phyloP scores from a whole-genome alignment of 768 basidiomycete genomes.

The Boletus speciosus region DNA sequence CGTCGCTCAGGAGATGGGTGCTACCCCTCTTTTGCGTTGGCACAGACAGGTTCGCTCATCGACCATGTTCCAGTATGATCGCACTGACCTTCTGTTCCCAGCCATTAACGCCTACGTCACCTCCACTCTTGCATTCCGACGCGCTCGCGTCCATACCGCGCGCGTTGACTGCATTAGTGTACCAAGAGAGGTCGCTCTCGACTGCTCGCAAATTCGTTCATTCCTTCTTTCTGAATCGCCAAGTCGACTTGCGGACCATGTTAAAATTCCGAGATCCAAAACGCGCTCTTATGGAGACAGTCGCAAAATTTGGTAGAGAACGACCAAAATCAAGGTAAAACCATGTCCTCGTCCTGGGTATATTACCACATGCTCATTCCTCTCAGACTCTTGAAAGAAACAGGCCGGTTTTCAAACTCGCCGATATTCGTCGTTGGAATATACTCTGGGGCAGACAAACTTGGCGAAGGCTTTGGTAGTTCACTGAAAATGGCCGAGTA shows the following conservation, averaged over 20 bases:
- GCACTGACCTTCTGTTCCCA: constrained; percentile 21
- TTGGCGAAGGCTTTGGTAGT: constrained; percentile 93
- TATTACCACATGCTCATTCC: background rate
- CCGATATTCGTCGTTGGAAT: constrained; percentile 97
- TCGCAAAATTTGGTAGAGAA: constrained; percentile 64
- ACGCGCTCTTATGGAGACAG: constrained; percentile 68
- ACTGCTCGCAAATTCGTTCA: constrained; percentile 89
- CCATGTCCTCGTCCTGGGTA: background rate
- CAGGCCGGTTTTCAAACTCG: constrained; percentile 85
- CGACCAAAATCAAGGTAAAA: constrained; percentile 63
- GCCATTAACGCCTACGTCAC: constrained; percentile 46
- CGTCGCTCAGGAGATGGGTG: constrained; percentile 85
- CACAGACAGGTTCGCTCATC: constrained; percentile 56
- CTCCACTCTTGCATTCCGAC: constrained; percentile 70
- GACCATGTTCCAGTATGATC: background rate
- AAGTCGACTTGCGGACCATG: constrained; percentile 75
- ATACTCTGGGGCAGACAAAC: constrained; percentile 75
- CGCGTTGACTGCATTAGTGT: constrained; percentile 83
- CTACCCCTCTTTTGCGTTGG: constrained; percentile 75
- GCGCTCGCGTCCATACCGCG: constrained; percentile 87
- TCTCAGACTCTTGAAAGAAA: constrained; percentile 81
- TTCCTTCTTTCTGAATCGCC: constrained; percentile 81
- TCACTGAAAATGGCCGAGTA: constrained; percentile 94
- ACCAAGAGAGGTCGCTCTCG: constrained; percentile 79
- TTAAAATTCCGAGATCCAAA: constrained; percentile 84